Evolutionary conservation across 2,329 filamentous ascomycete genomes (phyloP).

Genomic region (Clonostachys chloroleuca): DNA sequence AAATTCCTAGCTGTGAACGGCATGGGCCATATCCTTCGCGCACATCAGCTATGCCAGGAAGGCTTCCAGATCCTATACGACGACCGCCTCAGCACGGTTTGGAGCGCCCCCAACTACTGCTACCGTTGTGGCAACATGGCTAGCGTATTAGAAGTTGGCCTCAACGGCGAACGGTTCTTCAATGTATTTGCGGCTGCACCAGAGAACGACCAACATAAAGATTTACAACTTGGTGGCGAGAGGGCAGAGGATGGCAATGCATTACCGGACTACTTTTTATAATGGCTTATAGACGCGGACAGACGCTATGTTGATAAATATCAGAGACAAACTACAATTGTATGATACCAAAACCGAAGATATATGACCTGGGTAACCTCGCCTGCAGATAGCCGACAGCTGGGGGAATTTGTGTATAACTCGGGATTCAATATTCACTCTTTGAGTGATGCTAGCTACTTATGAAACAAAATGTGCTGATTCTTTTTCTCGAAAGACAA

Average conservation of each 20-base stretch:
- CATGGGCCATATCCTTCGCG: constrained; percentile 95
- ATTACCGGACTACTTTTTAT: constrained; percentile 71
- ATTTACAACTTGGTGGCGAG: constrained; percentile 72
- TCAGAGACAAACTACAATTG: no score
- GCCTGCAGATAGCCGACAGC: no score
- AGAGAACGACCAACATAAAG: constrained; percentile 89
- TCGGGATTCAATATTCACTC: no score
- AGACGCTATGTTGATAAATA: no score
- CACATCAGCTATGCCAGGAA: constrained; percentile 98
- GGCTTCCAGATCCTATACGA: constrained; percentile 97
- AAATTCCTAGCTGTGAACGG: constrained; percentile 97
- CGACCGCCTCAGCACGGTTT: constrained; percentile 90
- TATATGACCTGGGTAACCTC: no score
- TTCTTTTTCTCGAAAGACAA: no score
- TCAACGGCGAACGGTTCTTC: constrained; percentile 89
- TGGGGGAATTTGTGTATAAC: no score
- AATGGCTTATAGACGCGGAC: constrained; percentile 5
- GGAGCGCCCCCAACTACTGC: constrained; percentile 96
- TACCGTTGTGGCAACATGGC: constrained; percentile 97
- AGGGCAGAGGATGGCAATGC: constrained; percentile 60
- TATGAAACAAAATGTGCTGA: no score
- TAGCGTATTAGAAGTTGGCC: constrained; percentile 92
- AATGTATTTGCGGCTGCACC: constrained; percentile 97
- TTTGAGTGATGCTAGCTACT: no score
- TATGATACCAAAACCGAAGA: no score